phyloP scores from a whole-genome alignment of 2,329 filamentous ascomycete genomes.

The Fusarium udum region DNA sequence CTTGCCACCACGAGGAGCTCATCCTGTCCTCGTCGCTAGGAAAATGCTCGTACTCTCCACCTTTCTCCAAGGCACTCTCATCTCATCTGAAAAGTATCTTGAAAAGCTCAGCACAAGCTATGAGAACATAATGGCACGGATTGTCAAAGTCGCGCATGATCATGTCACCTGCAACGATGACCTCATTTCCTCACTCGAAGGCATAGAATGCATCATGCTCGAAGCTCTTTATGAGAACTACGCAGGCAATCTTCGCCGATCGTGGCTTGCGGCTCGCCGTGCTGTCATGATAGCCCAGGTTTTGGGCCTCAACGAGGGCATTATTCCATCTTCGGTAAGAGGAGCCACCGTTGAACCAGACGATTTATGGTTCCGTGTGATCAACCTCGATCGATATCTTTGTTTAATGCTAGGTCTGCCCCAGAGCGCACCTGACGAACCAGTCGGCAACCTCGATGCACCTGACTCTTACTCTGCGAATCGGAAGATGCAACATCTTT shows the following conservation, averaged over 20 bases:
- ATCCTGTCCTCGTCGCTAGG: conserved; percentile 55
- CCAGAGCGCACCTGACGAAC: conserved; percentile 52
- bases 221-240: conserved; percentile 59
- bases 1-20: conserved; percentile 35
- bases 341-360: conserved; percentile 42
- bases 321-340: conserved; percentile 15
- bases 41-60: conserved; percentile 52
- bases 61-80: conserved; percentile 48
- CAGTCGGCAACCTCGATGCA: conserved; percentile 45
- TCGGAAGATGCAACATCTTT: conserved; percentile 57
- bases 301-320: conserved; percentile 47
- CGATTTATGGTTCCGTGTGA: conserved; percentile 57
- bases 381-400: conserved; percentile 57
- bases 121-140: conserved; percentile 35
- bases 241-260: conserved; percentile 55
- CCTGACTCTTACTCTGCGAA: conserved; percentile 47
- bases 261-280: conserved; percentile 57
- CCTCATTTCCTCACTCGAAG: conserved; percentile 56
- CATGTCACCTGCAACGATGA: conserved; percentile 58
- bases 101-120: conserved; percentile 24
- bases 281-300: conserved; percentile 57
- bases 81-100: neutral
- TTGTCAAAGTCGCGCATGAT: conserved; percentile 44
- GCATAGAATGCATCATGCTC: conserved; percentile 61
- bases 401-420: conserved; percentile 59